Conservation (phyloP, 1,139 yeast genomes). For the Yamadazyma triangularis region DNA sequence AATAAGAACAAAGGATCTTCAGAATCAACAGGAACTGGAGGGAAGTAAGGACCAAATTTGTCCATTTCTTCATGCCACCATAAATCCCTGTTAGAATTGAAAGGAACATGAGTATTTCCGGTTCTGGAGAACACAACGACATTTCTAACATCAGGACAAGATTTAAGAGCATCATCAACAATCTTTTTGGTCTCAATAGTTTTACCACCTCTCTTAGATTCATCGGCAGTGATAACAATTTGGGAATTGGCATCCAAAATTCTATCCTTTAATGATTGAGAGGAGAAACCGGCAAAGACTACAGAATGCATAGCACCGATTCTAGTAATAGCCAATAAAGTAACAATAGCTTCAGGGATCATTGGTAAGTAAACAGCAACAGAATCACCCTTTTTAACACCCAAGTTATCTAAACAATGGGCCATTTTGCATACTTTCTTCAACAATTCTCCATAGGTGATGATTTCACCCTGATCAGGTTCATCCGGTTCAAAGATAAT, state of each 20-base stretch:
- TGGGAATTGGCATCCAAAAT: constrained; percentile 83
- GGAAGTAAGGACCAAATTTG: constrained; percentile 77
- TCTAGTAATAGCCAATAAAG: constrained; percentile 92
- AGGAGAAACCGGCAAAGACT: constrained; percentile 93
- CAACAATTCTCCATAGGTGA: constrained; percentile 84
- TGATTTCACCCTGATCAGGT: constrained; percentile 63
- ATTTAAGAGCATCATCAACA: constrained; percentile 85
- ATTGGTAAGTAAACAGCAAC: constrained; percentile 96
- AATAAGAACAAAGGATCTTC: constrained; percentile 93
- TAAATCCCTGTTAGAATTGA: constrained; percentile 81
- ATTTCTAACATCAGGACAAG: constrained; percentile 75
- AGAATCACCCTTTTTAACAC: constrained; percentile 88
- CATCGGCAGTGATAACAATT: constrained; percentile 92
- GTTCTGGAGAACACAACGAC: constrained; percentile 88
- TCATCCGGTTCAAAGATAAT: constrained; percentile 95
- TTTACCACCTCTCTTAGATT: constrained; percentile 95
- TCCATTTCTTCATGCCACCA: constrained; percentile 90
- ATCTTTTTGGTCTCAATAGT: constrained; percentile 86
- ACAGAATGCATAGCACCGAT: constrained; percentile 97
- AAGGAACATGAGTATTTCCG: constrained; percentile 58
- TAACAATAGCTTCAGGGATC: constrained; percentile 93
- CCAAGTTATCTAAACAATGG: constrained; percentile 81
- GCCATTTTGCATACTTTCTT: constrained; percentile 87
- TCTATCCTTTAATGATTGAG: constrained; percentile 91
- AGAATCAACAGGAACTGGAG: constrained; percentile 83